Conservation (phyloP, 2,329 filamentous ascomycete genomes). For the Verticillium klebahnii region DNA sequence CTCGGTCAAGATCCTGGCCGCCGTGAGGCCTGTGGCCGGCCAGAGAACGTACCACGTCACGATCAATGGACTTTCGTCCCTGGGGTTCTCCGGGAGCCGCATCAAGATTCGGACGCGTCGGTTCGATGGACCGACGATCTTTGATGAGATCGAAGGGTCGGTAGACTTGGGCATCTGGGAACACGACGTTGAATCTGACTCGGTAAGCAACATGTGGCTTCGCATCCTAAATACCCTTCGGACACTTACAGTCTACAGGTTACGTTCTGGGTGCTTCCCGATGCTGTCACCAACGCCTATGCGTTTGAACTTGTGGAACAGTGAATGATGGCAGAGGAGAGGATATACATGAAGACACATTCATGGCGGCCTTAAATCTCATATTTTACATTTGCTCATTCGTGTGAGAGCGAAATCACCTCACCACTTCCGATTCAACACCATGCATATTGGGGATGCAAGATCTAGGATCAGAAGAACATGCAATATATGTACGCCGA, state of each 20-base stretch:
- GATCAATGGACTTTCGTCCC: background rate
- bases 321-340: background rate
- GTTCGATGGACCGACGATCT: background rate
- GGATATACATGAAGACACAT: too few species aligned
- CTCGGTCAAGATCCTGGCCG: constrained; percentile 2
- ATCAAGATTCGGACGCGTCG: background rate
- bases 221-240: too few species aligned
- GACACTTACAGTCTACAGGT: background rate
- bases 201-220: background rate
- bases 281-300: background rate
- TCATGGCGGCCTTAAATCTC: too few species aligned
- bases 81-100: background rate
- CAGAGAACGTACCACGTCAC: background rate
- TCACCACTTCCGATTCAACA: too few species aligned
- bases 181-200: background rate
- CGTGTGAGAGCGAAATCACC: too few species aligned
- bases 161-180: background rate
- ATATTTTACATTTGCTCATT: too few species aligned
- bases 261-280: background rate
- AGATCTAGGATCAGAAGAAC: too few species aligned
- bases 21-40: background rate
- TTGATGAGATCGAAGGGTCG: background rate
- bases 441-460: too few species aligned
- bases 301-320: background rate
- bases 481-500: too few species aligned